These are phyloP conservation scores for Yamadazyma jaroonii DNA, from an alignment of 1,139 yeast species.

Conservation along the genomic window DNA sequence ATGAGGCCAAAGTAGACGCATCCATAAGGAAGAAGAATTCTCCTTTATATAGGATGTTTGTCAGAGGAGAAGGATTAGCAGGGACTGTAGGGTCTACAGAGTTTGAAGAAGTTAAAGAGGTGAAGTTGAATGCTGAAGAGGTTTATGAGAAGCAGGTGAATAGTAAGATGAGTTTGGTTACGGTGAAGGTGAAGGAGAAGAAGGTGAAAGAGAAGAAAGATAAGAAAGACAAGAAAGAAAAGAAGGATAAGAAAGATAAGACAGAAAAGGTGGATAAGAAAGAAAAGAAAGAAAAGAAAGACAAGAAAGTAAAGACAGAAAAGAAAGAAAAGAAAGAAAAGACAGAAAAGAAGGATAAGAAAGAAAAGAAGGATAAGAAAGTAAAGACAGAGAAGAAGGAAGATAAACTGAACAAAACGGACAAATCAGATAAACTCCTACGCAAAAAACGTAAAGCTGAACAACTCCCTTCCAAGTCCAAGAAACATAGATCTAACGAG, in stretches of 20 bases:
- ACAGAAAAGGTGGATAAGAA: conserved; percentile 8
- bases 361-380: conserved; percentile 11
- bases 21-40: conserved; percentile 51
- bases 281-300: conserved; percentile 8
- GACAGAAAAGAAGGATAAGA: conserved; percentile 11
- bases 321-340: conserved; percentile 11
- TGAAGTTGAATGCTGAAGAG: conserved; percentile 16
- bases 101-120: conserved; percentile 17
- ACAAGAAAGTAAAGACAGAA: conserved; percentile 14
- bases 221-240: conserved; percentile 13
- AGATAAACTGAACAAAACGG: conserved; percentile 7
- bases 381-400: conserved; percentile 12
- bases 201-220: conserved; percentile 11
- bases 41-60: conserved; percentile 73
- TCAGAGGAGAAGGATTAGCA: conserved; percentile 76
- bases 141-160: conserved; percentile 20
- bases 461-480: conserved; percentile 6
- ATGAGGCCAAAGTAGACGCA: conserved; percentile 31
- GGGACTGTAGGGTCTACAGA: conserved; percentile 63
- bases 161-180: conserved; percentile 15
- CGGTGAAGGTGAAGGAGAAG: conserved; percentile 11
- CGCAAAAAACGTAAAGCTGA: conserved; percentile 12
- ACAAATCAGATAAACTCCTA: conserved; percentile 7
- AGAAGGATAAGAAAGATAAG: conserved; percentile 12
- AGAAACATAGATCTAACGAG: conserved; percentile 6